Evolutionary conservation across 2,329 filamentous ascomycete species (phyloP), one percentile per base, ranked within the genome.

Genomic region (Paecilomyces sp.): DNA sequence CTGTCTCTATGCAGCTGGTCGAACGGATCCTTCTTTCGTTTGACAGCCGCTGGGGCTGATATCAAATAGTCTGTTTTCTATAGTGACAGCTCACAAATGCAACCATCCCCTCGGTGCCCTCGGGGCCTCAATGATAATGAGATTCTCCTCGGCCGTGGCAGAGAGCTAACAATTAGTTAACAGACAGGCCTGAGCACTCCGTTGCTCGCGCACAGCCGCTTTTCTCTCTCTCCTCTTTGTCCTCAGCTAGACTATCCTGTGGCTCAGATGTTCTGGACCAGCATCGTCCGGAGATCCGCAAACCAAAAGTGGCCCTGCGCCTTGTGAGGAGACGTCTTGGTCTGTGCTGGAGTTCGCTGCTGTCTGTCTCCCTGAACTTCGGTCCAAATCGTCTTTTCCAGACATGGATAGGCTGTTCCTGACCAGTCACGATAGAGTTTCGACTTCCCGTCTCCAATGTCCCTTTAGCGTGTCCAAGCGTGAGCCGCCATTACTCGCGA

Each of bases 391-490:
- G 6, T 28, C 25, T 7, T 41, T 15, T 41, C 13, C 1, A 41
- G n/a, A 15, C n/a, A n/a, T 22, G 22, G 22, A 22, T 15, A 41
- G 36, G 36, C 36, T 22, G n/a, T 18, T 47, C 15, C 41, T 47
- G 41, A 18, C 41, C 41, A 47, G 15, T 47, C n/a, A 5, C 41
- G n/a, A 47, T 47, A 22, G n/a, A 47, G n/a, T 47, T 41, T 56
- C 7, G 34, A 56, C 34, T 28, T 41, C 8, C 28, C 25, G 31
- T 57, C 34, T 47, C 55, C 36, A n/a, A 8, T 50, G 36, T 33
- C 24, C 50, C 6, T 58, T 60, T 55, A 25, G 59, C 60, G 31
- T 25, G 24, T 54, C 56, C 31, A 36, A 57, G 50, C 56, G 25
- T 31, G 33, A 47, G 41, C 41, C 41, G 41, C n/a, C 41, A 47